These are phyloP conservation scores for Neurospora pannonica DNA, from an alignment of 495 filamentous ascomycete species.

Conservation along the genomic window DNA sequence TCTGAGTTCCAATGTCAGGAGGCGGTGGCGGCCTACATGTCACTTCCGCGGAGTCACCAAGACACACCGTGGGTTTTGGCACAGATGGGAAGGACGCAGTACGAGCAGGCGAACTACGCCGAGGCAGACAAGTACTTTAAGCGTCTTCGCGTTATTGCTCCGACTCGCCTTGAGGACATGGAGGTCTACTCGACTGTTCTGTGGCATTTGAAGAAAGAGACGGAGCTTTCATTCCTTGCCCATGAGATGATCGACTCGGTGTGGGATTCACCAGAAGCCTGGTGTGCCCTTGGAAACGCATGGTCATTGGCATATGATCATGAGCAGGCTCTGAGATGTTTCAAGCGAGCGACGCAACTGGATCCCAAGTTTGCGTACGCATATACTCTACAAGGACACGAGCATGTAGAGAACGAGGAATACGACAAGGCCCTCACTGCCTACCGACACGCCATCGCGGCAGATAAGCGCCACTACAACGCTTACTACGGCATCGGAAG, in stretches of 20 bases:
- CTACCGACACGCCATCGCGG: slow-evolving; percentile 73
- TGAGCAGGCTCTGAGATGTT: slow-evolving; percentile 88
- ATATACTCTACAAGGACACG: slow-evolving; percentile 90
- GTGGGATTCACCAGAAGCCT: slow-evolving; percentile 83
- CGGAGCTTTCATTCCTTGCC: slow-evolving; percentile 81
- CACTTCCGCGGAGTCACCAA: slow-evolving; percentile 62
- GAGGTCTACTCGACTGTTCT: slow-evolving; percentile 96
- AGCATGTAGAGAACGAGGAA: slow-evolving; percentile 93
- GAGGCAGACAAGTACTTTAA: slow-evolving; percentile 81
- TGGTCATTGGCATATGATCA: slow-evolving; percentile 93
- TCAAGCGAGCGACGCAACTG: slow-evolving; percentile 86
- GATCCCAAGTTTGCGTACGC: slow-evolving; percentile 89
- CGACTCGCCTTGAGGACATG: slow-evolving; percentile 82
- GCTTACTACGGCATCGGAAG: slow-evolving; percentile 93
- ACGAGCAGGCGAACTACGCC: slow-evolving; percentile 74
- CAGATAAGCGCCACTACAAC: slow-evolving; percentile 87
- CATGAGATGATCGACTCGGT: slow-evolving; percentile 81
- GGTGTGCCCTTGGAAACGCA: slow-evolving; percentile 91
- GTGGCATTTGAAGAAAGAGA: slow-evolving; percentile 89
- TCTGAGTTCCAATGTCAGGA: slow-evolving; percentile 69
- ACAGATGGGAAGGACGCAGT: slow-evolving; percentile 79
- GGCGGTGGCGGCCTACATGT: slow-evolving; percentile 60
- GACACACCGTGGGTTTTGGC: slow-evolving; percentile 94
- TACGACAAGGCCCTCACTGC: slow-evolving; percentile 85
- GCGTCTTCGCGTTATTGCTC: slow-evolving; percentile 62